Percentiles rank a stretch among this genome's conserved stretches.
These are phyloP conservation scores for Chenopodium formosanum DNA, from an alignment of 148 eudicot species.

Conservation along the genomic window DNA sequence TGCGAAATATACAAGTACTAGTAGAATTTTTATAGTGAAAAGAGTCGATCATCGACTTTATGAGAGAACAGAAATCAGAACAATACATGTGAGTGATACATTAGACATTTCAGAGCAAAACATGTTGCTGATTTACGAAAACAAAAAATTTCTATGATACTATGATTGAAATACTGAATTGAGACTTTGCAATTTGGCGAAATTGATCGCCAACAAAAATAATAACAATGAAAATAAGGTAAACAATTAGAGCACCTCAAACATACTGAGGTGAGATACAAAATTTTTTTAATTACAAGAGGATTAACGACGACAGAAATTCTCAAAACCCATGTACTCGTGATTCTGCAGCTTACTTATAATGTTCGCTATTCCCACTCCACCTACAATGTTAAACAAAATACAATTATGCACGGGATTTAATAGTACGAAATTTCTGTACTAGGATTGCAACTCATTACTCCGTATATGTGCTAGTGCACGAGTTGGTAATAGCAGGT, in stretches of 20 bases:
- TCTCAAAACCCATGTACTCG: constrained; percentile 64
- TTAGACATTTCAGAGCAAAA: background rate
- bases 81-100: background rate
- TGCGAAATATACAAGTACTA: background rate
- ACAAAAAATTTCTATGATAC: background rate
- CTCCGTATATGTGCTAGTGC: background rate
- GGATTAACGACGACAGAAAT: constrained; percentile 29
- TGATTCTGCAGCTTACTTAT: constrained; percentile 46
- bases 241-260: background rate
- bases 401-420: background rate
- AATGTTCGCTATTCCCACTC: constrained; percentile 49
- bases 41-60: background rate
- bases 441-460: background rate
- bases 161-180: background rate
- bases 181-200: constrained; percentile 3
- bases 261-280: background rate
- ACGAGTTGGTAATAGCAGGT: too few species aligned
- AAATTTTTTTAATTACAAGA: background rate
- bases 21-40: background rate
- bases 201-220: background rate
- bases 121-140: background rate
- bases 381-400: constrained; percentile 28
- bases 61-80: background rate
- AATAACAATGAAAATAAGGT: background rate
- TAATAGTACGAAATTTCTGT: too few species aligned